phyloP scores from a whole-genome alignment of 2,329 filamentous ascomycete species.

The Chalaropsis ovoidea region DNA sequence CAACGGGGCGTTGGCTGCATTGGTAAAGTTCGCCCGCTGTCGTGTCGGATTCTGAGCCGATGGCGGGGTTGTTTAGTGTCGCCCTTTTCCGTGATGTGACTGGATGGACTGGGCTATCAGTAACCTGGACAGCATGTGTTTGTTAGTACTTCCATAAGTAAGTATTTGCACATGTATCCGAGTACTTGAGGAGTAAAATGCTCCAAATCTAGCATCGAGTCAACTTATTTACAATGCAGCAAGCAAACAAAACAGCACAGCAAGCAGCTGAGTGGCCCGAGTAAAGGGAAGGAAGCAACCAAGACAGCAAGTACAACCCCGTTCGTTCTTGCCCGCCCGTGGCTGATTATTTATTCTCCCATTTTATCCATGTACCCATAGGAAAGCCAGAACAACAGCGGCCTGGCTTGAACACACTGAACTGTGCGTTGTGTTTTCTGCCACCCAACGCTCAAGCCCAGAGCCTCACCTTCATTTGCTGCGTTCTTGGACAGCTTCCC shows the following conservation, averaged over 20 bases:
- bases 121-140: too few relatives aligned
- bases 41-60: not conserved
- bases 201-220: too few relatives aligned
- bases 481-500: too few relatives aligned
- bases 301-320: slow-evolving; percentile 4
- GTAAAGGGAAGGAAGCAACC: not conserved
- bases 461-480: too few relatives aligned
- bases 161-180: too few relatives aligned
- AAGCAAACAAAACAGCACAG: too few relatives aligned
- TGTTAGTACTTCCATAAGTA: too few relatives aligned
- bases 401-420: not conserved
- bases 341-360: not conserved
- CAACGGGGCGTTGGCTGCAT: slow-evolving; percentile 1
- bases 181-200: too few relatives aligned
- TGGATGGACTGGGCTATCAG: not conserved
- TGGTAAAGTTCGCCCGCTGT: slow-evolving; percentile 12
- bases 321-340: too few relatives aligned
- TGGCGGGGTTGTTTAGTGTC: slow-evolving; percentile 1
- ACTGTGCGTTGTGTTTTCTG: not conserved
- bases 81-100: not conserved
- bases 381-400: too few relatives aligned
- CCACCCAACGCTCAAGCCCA: too few relatives aligned
- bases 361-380: not conserved
- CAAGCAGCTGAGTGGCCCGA: not conserved
- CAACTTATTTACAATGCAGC: not conserved